Evolutionary conservation across 2,329 filamentous ascomycete species (phyloP).

Genomic region (Ascocoryne sarcoides): DNA sequence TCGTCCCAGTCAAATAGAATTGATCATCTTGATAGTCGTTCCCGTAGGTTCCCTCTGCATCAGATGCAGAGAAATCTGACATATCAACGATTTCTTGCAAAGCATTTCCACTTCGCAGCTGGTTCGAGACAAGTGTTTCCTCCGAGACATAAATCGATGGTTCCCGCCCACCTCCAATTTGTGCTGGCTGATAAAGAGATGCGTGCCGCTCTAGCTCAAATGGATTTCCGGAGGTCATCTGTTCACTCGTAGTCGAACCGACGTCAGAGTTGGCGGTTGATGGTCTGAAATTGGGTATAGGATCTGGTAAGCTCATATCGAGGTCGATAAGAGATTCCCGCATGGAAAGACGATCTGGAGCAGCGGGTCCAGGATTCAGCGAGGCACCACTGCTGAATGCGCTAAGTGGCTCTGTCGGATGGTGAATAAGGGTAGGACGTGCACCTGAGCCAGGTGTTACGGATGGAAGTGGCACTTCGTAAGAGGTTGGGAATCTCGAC

Average conservation of each 20-base stretch:
- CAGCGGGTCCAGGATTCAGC: not conserved
- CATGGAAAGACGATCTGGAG: slow-evolving; percentile 19
- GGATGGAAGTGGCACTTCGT: slow-evolving; percentile 22
- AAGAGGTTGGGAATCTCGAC: slow-evolving; percentile 39
- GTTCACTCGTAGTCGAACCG: slow-evolving; percentile 44
- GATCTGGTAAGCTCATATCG: slow-evolving; percentile 44
- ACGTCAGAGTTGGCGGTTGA: slow-evolving; percentile 26
- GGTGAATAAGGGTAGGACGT: slow-evolving; percentile 41
- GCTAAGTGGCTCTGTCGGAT: slow-evolving; percentile 42
- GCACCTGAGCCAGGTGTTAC: slow-evolving; percentile 26
- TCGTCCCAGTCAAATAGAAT: not conserved
- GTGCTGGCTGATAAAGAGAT: slow-evolving; percentile 40
- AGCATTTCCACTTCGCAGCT: slow-evolving; percentile 12
- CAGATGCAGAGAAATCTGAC: slow-evolving; percentile 26
- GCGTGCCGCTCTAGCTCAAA: slow-evolving; percentile 57
- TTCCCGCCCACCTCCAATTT: slow-evolving; percentile 19
- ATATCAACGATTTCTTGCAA: slow-evolving; percentile 21
- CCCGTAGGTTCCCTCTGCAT: slow-evolving; percentile 6
- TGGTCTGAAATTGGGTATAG: slow-evolving; percentile 22
- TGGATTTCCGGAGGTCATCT: slow-evolving; percentile 43
- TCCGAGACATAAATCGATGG: slow-evolving; percentile 49
- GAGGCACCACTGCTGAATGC: slow-evolving; percentile 16
- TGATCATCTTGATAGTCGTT: not conserved
- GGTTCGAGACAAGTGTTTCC: slow-evolving; percentile 40
- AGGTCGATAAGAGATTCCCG: slow-evolving; percentile 39